These are phyloP conservation scores for Hypoxylon sp. DNA, from an alignment of 2,329 filamentous ascomycete species.

Conservation along the genomic window DNA sequence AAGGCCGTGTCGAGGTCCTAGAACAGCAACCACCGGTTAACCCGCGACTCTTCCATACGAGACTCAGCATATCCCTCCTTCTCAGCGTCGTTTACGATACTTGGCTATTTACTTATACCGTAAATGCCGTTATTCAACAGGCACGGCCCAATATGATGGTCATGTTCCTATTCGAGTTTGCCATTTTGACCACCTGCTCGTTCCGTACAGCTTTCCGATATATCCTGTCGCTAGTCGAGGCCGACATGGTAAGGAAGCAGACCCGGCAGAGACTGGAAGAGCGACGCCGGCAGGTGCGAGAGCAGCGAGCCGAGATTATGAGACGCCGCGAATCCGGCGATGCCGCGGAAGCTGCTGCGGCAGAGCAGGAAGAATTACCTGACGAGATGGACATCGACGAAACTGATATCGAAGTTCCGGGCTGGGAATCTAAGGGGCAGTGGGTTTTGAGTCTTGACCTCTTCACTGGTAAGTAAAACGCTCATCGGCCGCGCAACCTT, in stretches of 20 bases:
- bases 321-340: constrained; percentile 63
- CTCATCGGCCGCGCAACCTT: not conserved
- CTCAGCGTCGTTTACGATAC: constrained; percentile 85
- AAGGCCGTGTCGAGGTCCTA: constrained; percentile 91
- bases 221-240: constrained; percentile 81
- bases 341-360: constrained; percentile 63
- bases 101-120: constrained; percentile 84
- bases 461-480: constrained; percentile 73
- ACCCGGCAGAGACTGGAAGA: constrained; percentile 77
- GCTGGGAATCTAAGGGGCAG: constrained; percentile 96
- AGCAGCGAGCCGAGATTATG: constrained; percentile 68
- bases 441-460: constrained; percentile 93
- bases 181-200: constrained; percentile 85
- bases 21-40: constrained; percentile 96
- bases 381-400: constrained; percentile 86
- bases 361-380: constrained; percentile 67
- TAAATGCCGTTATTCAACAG: constrained; percentile 86
- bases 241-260: constrained; percentile 81
- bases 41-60: constrained; percentile 86
- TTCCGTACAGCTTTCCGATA: constrained; percentile 86
- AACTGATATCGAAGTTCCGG: constrained; percentile 93
- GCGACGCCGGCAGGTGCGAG: constrained; percentile 76
- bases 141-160: constrained; percentile 99
- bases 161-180: constrained; percentile 99
- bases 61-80: constrained; percentile 82